phyloP scores from a whole-genome alignment of 2,329 filamentous ascomycete genomes.

The Cladophialophora bantiana region DNA sequence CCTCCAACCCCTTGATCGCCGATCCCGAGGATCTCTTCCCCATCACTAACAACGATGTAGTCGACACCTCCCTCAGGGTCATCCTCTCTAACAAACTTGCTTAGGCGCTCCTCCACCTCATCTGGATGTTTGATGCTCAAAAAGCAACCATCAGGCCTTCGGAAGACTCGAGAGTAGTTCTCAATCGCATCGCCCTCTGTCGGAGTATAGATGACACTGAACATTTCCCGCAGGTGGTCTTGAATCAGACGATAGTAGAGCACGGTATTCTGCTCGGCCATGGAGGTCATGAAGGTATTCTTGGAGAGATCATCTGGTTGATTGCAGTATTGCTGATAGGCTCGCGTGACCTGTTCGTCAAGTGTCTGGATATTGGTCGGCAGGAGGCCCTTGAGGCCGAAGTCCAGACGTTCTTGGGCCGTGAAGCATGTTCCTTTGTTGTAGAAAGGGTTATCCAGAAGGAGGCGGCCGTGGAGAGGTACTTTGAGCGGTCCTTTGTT shows the following conservation, averaged over 20 bases:
- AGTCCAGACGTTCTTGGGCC: conserved; percentile 69
- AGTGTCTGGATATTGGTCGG: conserved; percentile 76
- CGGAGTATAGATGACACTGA: conserved; percentile 87
- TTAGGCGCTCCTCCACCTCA: conserved; percentile 60
- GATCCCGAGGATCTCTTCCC: conserved; percentile 75
- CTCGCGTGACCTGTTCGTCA: conserved; percentile 76
- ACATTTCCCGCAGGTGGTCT: conserved; percentile 85
- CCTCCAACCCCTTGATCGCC: conserved; percentile 88
- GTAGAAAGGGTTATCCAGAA: conserved; percentile 72
- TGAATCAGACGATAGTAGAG: conserved; percentile 78
- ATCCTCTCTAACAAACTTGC: conserved; percentile 62
- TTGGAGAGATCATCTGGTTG: conserved; percentile 72
- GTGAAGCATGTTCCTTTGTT: conserved; percentile 87
- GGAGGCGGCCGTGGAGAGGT: conserved; percentile 53
- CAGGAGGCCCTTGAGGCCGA: conserved; percentile 75
- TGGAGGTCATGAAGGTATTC: conserved; percentile 84
- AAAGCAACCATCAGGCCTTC: conserved; percentile 81
- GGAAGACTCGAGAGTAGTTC: conserved; percentile 79
- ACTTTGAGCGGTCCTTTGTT: conserved; percentile 44
- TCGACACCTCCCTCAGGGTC: conserved; percentile 62
- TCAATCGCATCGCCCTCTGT: conserved; percentile 84
- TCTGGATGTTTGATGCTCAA: conserved; percentile 75
- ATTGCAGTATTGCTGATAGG: conserved; percentile 78
- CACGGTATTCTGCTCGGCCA: conserved; percentile 86
- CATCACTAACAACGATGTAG: conserved; percentile 85